Base-by-base conservation (phyloP, 768 basidiomycete genomes). In the Suillus subaureus region DNA sequence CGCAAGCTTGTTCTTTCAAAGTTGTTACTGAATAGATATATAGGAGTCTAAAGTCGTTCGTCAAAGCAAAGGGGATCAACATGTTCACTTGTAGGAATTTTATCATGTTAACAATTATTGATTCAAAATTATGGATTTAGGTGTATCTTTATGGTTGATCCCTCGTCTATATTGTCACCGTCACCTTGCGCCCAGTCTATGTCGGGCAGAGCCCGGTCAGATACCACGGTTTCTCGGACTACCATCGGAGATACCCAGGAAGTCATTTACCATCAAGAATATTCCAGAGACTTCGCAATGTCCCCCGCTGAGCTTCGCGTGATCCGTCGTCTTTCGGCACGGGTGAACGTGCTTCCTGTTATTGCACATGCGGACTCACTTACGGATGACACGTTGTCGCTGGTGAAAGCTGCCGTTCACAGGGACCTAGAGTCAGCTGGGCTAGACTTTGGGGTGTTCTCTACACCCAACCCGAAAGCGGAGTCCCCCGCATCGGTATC, bases 31-130 rank as follows among this genome's bases (percentile, higher is more conserved):
- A 49, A 16, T 43, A 57, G 16, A 13, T n/a, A 57, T 58, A 55
- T 62, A 94, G 93, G 93, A 95, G 82, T 91, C 91, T 63, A 96
- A 95, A 82, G 93, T 96, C 49, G 81, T 94, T 61, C 87, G 93
- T 69, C 87, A 93, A 75, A 92, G 86, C 79, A 93, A 90, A 79
- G 93, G 92, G 58, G 93, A 96, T 78, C 91, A 93, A 70, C 94
- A 95, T 70, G 89, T 96, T 70, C 93, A 96, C 78, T 78, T 94
- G 92, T 94, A 75, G 77, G 92, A 77, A 28, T 7, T 39, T 35
- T 23, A 9, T 21, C 52, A 18, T 63, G 26, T 31, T 52, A 64
- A 16, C 6, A 43, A 33, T 58, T 23, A 61, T 54, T 47, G 61
- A 61, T 71, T 71, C 65, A 74, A 60, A 21, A 21, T 31, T 42